A percentile compares a stretch with the other conserved stretches of the same genome.
Evolutionary conservation across 1,139 yeast species (phyloP).

Genomic region (Candida pseudoviswanathii): DNA sequence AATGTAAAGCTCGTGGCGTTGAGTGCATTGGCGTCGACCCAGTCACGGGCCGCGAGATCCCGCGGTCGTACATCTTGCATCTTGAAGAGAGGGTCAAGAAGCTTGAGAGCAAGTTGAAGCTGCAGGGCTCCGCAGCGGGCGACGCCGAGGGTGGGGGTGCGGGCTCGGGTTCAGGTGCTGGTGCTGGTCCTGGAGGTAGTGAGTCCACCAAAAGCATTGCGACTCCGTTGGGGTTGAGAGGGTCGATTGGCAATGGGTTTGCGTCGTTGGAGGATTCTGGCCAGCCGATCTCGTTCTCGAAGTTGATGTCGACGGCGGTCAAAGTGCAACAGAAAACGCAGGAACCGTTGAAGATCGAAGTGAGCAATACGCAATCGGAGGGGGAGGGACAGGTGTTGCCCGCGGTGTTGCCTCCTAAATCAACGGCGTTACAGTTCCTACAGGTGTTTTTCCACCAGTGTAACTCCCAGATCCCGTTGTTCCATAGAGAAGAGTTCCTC

Average conservation of each 20-base stretch:
- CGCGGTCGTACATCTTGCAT: conserved; percentile 76
- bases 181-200: background rate
- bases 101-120: conserved; percentile 53
- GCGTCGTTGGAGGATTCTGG: background rate
- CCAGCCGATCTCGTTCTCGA: conserved; percentile 60
- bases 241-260: background rate
- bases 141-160: conserved; percentile 20
- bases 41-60: conserved; percentile 83
- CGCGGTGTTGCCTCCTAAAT: conserved; percentile 68
- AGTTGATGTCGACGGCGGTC: conserved; percentile 74
- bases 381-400: conserved; percentile 28
- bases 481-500: conserved; percentile 79
- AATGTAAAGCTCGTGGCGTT: conserved; percentile 66
- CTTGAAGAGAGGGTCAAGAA: conserved; percentile 65
- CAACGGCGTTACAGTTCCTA: conserved; percentile 68
- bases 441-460: conserved; percentile 74
- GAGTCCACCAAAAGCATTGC: background rate
- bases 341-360: conserved; percentile 7
- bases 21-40: conserved; percentile 87
- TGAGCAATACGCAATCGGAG: background rate
- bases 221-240: background rate
- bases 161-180: background rate
- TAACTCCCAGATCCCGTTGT: conserved; percentile 77
- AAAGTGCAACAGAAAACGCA: conserved; percentile 47
- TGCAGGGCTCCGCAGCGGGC: conserved; percentile 29